Base-by-base conservation (phyloP, 2,329 filamentous ascomycete species). In the Colletotrichum eleusines region DNA sequence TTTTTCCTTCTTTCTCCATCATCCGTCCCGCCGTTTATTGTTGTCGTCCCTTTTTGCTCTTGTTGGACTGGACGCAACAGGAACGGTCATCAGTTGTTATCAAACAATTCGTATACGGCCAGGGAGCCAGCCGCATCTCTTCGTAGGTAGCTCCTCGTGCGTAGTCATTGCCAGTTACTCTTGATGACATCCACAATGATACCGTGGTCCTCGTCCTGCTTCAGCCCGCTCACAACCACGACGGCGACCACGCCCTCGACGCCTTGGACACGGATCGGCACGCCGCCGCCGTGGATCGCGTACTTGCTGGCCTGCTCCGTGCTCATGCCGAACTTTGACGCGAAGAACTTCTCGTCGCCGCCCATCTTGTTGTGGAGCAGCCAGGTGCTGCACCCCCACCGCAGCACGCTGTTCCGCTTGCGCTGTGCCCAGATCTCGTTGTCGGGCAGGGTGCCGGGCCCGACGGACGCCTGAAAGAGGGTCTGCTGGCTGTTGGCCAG, bases 241-340 rank as follows among this genome's bases (percentile, higher is more conserved):
- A 94, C 90, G 0, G 88, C 93, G 11, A 94, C 90, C 3, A 94
- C 82, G 0, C 92, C 93, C 81, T 95, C 92, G 1, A 95, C 91
- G 0, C 91, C 91, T 63, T 83, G 82, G 8, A 95, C 92, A 9
- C 89, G 85, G 40, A 95, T 87, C 0, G 93, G 93, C 73, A 93
- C 89, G 0, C 86, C 93, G 28, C 93, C 93, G 0, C 93, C 93
- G 79, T 95, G 92, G 72, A 94, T 92, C 1, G 92, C 92, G 82
- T 92, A 95, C 40, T 88, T 83, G 64, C 85, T 84, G 2, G 85
- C 86, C 20, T 84, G 84, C 60, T 85, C 86, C 50, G 82, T 81
- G 7, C 87, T 85, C 76, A 95, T 82, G 42, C 86, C 89, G 76
- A 88, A 92, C 78, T 92, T 91, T 40, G 85, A 84, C 50, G 86